Evolutionary conservation across 805 yeast genomes (phyloP), one percentile per base, ranked within the genome.

Genomic region (Grigorovia transvaalensis): DNA sequence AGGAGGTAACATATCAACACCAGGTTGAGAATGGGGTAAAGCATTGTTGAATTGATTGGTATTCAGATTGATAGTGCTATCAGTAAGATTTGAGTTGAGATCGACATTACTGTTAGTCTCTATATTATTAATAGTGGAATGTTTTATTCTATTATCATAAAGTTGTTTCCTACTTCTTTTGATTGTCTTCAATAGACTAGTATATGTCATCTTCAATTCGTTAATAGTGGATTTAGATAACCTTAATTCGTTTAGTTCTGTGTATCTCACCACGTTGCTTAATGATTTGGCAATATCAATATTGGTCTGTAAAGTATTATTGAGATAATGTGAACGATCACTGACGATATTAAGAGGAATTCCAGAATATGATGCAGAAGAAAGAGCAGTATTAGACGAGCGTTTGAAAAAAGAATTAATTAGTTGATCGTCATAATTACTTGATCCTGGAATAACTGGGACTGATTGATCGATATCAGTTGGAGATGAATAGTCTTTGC

Each of bases 241-340:
- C 11, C 55, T 54, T 17, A 67, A 50, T 38, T 65, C 68, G 41
- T 62, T 60, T 8, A 64, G 54, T 45, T 64, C 67, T 0, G 62
- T 53, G 51, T 65, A 65, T 47, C 62, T 64, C 13, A 67, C 53
- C 30, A 67, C 58, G 43, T 55, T 60, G 1, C 64, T 64, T 50
- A 67, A 55, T 4, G 69, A 60, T 44, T 62, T 65, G 27, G 69
- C 69, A 38, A 67, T 58, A 20, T 63, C 63, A 4, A 65, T 59
- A 51, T 59, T 63, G 1, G 63, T 55, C 44, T 65, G 62, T 20
- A 60, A 42, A 20, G 40, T 46, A 38, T 20, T 23, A 7, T 38
- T 38, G 12, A n/a, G 8, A n/a, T 38, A 38, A 13, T 12, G n/a
- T 38, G 42, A 38, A 38, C 42, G 42, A 38, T 38, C 42, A 38